phyloP scores from a whole-genome alignment of 108 stramenopile genomes.

The Cyclotella cryptica region DNA sequence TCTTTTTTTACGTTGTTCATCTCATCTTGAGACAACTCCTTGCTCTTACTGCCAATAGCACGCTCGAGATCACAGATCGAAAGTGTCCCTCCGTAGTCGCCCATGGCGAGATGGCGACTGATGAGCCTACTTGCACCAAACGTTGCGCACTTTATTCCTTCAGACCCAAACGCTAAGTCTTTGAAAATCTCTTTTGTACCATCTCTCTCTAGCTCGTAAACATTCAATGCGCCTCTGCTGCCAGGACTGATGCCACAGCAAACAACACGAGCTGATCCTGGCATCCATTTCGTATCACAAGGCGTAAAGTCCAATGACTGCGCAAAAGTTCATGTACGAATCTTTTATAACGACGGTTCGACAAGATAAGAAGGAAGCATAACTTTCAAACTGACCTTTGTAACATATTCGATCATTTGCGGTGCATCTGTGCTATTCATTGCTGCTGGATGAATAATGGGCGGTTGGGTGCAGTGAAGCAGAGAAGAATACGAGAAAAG shows the following conservation, averaged over 20 bases:
- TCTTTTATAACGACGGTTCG: not conserved
- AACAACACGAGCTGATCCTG: slow-evolving; percentile 77
- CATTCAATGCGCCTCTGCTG: slow-evolving; percentile 77
- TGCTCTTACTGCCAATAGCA: not conserved
- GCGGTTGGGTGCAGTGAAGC: not conserved
- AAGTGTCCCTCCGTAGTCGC: slow-evolving; percentile 71
- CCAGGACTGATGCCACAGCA: slow-evolving; percentile 74
- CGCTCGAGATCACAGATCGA: slow-evolving; percentile 61
- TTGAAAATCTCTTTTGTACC: slow-evolving; percentile 61
- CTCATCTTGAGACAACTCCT: not conserved
- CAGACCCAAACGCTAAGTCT: slow-evolving; percentile 48
- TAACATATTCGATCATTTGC: slow-evolving; percentile 88
- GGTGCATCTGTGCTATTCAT: slow-evolving; percentile 92
- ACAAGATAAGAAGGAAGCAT: too few relatives aligned
- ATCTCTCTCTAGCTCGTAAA: slow-evolving; percentile 80
- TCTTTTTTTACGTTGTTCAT: slow-evolving; percentile 3
- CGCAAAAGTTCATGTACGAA: not conserved
- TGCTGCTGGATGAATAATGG: not conserved
- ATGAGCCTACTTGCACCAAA: slow-evolving; percentile 84
- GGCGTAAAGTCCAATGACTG: slow-evolving; percentile 79
- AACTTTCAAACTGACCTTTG: slow-evolving; percentile 28
- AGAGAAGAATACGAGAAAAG: not conserved
- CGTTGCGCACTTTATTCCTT: slow-evolving; percentile 90
- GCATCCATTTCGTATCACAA: slow-evolving; percentile 84
- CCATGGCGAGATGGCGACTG: slow-evolving; percentile 76